Percentiles rank a stretch among this genome's conserved stretches.
phyloP scores from a whole-genome alignment of 257 asterid genomes.

The Nicotiana attenuata region DNA sequence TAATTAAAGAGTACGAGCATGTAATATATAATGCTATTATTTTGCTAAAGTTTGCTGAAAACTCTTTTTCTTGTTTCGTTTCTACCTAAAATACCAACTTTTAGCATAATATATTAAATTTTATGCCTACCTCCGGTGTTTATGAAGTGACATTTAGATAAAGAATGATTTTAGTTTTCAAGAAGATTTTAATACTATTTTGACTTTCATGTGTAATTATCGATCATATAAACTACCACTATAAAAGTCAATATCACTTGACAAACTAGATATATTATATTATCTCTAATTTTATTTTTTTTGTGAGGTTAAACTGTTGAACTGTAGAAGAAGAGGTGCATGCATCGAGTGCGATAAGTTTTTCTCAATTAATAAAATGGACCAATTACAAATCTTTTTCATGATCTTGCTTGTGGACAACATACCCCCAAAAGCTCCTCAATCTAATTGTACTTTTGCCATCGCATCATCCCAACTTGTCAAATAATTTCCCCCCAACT shows the following conservation, averaged over 20 bases:
- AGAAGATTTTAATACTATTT: not conserved
- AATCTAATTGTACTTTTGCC: not conserved
- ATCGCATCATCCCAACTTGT: not conserved
- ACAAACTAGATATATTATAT: not conserved
- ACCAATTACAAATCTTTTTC: not conserved
- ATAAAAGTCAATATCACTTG: not conserved
- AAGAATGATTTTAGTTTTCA: not conserved
- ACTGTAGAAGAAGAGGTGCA: not conserved
- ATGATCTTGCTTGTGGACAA: not conserved
- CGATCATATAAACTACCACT: not conserved
- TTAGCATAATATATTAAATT: not conserved
- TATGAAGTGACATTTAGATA: not conserved
- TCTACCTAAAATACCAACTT: too few species aligned
- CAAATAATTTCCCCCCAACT: not conserved
- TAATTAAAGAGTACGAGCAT: not conserved
- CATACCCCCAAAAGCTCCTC: not conserved
- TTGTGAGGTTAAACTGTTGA: not conserved
- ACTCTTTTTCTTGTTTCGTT: not conserved
- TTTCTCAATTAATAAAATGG: not conserved
- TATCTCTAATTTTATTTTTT: not conserved
- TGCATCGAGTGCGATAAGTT: not conserved
- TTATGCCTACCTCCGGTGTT: not conserved
- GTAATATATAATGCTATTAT: too few species aligned
- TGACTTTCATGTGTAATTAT: not conserved
- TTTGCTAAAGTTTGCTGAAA: not conserved